Evolutionary conservation across 495 filamentous ascomycete genomes (phyloP).

Genomic region (Cladorrhinum samala): DNA sequence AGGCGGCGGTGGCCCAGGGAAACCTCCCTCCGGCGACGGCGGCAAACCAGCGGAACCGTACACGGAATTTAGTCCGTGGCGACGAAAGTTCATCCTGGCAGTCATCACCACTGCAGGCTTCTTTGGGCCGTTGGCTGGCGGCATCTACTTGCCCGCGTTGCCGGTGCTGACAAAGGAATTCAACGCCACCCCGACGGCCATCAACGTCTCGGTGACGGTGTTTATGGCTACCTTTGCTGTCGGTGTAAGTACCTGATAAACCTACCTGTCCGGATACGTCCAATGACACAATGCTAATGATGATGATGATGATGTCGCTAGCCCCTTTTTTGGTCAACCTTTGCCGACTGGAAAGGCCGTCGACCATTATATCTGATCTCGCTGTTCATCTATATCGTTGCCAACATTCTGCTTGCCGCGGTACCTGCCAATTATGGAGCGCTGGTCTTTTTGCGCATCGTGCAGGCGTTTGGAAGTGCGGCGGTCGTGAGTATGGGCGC

Average conservation of each 20-base stretch:
- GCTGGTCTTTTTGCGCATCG: slow-evolving; percentile 3
- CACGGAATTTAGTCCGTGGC: slow-evolving; percentile 7
- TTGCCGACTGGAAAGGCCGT: slow-evolving; percentile 11
- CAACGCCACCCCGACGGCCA: slow-evolving; percentile 9
- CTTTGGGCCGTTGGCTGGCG: slow-evolving; percentile 7
- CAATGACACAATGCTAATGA: too few species aligned
- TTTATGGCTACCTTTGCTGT: slow-evolving; percentile 12
- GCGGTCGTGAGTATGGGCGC: slow-evolving; percentile 13
- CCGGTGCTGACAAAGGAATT: slow-evolving; percentile 10
- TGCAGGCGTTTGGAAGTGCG: slow-evolving; percentile 5
- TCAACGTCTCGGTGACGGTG: slow-evolving; percentile 10
- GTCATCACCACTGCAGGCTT: slow-evolving; percentile 8
- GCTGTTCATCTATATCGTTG: slow-evolving; percentile 8
- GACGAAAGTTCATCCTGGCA: slow-evolving; percentile 4
- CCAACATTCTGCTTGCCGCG: slow-evolving; percentile 8
- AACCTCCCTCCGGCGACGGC: background rate
- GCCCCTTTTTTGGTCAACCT: slow-evolving; percentile 12
- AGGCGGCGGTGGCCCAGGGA: too few species aligned
- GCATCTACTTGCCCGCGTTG: slow-evolving; percentile 11
- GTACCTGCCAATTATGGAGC: slow-evolving; percentile 9
- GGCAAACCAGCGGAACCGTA: background rate
- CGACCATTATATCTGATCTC: slow-evolving; percentile 9
- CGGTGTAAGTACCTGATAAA: background rate
- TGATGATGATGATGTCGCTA: background rate
- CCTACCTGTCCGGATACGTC: background rate